phyloP scores from a whole-genome alignment of 2,329 filamentous ascomycete genomes.

The Ceratocystis cacaofunesta region DNA sequence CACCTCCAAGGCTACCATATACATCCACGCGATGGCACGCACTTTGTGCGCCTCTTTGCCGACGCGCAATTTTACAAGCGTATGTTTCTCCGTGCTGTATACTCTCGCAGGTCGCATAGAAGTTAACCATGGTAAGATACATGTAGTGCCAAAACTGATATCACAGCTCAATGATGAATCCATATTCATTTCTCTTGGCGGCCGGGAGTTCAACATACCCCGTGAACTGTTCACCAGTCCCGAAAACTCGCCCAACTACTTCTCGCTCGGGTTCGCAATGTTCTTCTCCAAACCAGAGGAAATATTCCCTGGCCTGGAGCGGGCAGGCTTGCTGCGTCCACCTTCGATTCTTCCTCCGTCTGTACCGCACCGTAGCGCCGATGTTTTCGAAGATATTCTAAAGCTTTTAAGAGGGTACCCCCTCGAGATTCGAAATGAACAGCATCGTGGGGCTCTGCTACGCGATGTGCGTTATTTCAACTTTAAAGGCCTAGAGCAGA shows the following conservation, averaged over 20 bases:
- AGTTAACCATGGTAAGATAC: neutral
- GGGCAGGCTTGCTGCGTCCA: constrained; percentile 64
- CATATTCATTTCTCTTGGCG: constrained; percentile 83
- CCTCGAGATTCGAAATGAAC: constrained; percentile 57
- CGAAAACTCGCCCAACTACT: constrained; percentile 91
- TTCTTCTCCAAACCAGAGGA: constrained; percentile 72
- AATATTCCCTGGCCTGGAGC: constrained; percentile 72
- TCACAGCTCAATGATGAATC: constrained; percentile 83
- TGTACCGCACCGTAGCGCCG: constrained; percentile 67
- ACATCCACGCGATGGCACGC: constrained; percentile 60
- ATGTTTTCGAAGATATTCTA: constrained; percentile 69
- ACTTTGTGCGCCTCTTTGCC: constrained; percentile 85
- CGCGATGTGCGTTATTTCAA: constrained; percentile 87
- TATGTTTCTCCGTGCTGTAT: constrained; percentile 25
- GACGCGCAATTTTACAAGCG: constrained; percentile 89
- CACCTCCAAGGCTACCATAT: constrained; percentile 91
- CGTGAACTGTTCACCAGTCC: constrained; percentile 73
- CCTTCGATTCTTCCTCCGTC: constrained; percentile 72
- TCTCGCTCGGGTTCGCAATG: constrained; percentile 74
- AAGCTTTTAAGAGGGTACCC: constrained; percentile 74
- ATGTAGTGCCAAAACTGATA: constrained; percentile 66
- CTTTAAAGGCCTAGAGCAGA: constrained; percentile 80
- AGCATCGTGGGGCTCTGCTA: constrained; percentile 62
- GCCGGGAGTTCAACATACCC: constrained; percentile 75
- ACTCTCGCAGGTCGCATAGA: neutral